Percentiles rank a stretch among this genome's conserved stretches.
These are phyloP conservation scores for Backusella tuberculispora DNA, from an alignment of 192 early-diverging fungal species.

Conservation along the genomic window DNA sequence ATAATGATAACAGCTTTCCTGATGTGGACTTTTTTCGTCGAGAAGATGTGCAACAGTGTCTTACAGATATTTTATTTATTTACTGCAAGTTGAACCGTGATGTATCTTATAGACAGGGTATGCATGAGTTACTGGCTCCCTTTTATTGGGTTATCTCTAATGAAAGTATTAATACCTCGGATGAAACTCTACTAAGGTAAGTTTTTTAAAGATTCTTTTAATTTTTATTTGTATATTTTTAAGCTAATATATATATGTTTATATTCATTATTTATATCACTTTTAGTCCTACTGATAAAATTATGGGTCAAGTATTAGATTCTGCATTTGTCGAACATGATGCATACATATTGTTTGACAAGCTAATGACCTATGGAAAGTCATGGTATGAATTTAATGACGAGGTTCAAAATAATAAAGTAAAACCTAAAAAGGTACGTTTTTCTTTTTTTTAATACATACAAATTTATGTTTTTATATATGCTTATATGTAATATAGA, in stretches of 20 bases:
- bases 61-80: slow-evolving; percentile 88
- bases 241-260: background rate
- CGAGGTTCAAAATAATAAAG: slow-evolving; percentile 31
- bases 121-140: slow-evolving; percentile 95
- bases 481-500: background rate
- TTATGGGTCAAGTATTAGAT: slow-evolving; percentile 64
- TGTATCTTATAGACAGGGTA: slow-evolving; percentile 96
- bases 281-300: slow-evolving; percentile 43
- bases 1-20: slow-evolving; percentile 68
- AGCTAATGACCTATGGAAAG: slow-evolving; percentile 79
- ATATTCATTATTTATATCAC: background rate
- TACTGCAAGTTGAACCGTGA: slow-evolving; percentile 88
- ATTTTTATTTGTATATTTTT: slow-evolving; percentile 30
- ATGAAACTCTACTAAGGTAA: slow-evolving; percentile 16
- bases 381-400: slow-evolving; percentile 88
- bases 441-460: background rate
- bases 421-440: slow-evolving; percentile 19
- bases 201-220: background rate
- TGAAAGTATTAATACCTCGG: slow-evolving; percentile 58
- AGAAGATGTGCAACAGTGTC: slow-evolving; percentile 61
- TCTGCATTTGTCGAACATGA: slow-evolving; percentile 86
- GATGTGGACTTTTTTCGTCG: slow-evolving; percentile 82
- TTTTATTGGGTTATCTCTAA: slow-evolving; percentile 76
- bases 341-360: slow-evolving; percentile 78
- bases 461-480: background rate